phyloP scores from a whole-genome alignment of 176 grass and related monocot genomes.

The Triticum aestivum region DNA sequence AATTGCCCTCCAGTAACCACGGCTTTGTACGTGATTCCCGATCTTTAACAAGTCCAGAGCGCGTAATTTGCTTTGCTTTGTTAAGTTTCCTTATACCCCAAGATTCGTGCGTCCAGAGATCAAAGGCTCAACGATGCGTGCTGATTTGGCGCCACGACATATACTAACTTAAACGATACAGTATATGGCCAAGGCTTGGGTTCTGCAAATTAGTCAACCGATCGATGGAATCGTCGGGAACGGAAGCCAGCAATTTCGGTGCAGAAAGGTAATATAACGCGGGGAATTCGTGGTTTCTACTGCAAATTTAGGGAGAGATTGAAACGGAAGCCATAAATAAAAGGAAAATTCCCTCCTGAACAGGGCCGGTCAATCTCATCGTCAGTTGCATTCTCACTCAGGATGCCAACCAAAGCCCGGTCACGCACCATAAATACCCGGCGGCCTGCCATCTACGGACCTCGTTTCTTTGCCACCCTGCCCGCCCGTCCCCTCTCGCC shows the following conservation, averaged over 20 bases:
- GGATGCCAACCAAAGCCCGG: background rate
- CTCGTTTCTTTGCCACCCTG: conserved; percentile 6
- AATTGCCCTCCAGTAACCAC: background rate
- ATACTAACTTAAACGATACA: background rate
- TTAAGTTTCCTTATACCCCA: background rate
- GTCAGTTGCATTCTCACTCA: conserved; percentile 9
- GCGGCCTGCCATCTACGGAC: background rate
- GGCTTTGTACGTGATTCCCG: too few relatives aligned
- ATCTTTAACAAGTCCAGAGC: background rate
- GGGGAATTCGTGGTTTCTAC: background rate
- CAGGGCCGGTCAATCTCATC: background rate
- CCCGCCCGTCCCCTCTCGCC: background rate
- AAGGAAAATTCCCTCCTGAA: background rate
- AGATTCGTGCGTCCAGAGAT: conserved; percentile 4
- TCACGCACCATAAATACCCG: conserved; percentile 33
- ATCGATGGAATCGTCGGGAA: background rate
- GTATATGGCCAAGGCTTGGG: background rate
- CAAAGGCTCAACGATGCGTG: background rate
- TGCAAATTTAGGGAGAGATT: background rate
- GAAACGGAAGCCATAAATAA: background rate
- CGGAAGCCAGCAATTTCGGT: too few relatives aligned
- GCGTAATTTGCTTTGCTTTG: background rate
- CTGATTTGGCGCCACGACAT: conserved; percentile 19
- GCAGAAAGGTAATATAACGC: too few relatives aligned
- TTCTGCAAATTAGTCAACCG: too few relatives aligned